Percentiles rank a stretch among this genome's conserved stretches.
Conservation (phyloP, 2,329 filamentous ascomycete species). For the Fusarium sp. region DNA sequence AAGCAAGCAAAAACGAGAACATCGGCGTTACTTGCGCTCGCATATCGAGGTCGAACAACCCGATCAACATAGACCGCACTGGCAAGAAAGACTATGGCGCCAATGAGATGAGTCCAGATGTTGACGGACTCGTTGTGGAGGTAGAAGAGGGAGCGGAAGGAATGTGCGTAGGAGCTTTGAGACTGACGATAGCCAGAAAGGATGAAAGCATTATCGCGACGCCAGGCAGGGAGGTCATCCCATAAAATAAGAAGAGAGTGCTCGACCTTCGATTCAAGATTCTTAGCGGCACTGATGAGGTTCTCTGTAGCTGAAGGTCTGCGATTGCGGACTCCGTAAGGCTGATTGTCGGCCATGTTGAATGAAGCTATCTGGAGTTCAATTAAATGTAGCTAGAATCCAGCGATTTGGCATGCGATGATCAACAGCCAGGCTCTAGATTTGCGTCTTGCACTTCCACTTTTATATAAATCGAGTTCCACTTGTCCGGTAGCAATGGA, state of each 20-base stretch:
- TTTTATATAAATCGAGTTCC: conserved; percentile 34
- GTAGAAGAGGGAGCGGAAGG: conserved; percentile 62
- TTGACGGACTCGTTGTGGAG: conserved; percentile 73
- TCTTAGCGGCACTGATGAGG: conserved; percentile 44
- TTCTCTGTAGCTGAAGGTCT: conserved; percentile 47
- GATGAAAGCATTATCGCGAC: conserved; percentile 71
- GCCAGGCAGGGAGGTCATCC: conserved; percentile 70
- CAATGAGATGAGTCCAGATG: conserved; percentile 74
- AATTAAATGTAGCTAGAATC: not conserved
- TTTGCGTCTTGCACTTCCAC: conserved; percentile 1
- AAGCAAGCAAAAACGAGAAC: conserved; percentile 82
- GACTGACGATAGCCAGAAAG: conserved; percentile 65
- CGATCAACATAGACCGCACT: conserved; percentile 66
- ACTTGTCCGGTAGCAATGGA: conserved; percentile 27
- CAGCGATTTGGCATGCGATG: not conserved
- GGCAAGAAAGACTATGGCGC: conserved; percentile 69
- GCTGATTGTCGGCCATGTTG: conserved; percentile 38
- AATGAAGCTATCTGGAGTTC: conserved; percentile 24
- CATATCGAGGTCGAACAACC: conserved; percentile 74
- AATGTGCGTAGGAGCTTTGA: conserved; percentile 61
- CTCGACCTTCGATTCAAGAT: conserved; percentile 56
- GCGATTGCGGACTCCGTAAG: conserved; percentile 45
- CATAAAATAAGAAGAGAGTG: conserved; percentile 62
- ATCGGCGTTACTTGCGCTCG: conserved; percentile 70
- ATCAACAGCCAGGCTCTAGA: not conserved